Percentiles rank a stretch among this genome's conserved stretches.
Evolutionary conservation across 306 rosid genomes (phyloP).

Genomic region (Gastrolobium bilobum): DNA sequence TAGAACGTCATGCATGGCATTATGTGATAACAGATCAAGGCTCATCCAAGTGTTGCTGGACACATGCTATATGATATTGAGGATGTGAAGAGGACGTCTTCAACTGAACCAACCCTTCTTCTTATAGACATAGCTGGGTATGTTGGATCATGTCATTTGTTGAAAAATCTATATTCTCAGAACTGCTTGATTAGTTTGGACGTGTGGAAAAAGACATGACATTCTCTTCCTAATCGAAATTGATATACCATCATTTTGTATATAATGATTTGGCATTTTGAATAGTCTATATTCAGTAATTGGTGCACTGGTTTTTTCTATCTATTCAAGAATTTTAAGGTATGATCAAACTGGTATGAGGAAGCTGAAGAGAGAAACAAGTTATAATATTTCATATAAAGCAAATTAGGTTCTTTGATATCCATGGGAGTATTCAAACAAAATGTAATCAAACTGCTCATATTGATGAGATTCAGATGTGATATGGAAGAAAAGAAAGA

Average conservation of each 20-base stretch:
- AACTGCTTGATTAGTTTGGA: constrained; percentile 32
- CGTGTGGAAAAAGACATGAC: constrained; percentile 16
- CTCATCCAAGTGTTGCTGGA: constrained; percentile 92
- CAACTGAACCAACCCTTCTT: constrained; percentile 90
- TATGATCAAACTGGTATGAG: constrained; percentile 10
- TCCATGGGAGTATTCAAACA: constrained; percentile 16
- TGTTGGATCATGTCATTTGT: constrained; percentile 47
- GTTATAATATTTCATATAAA: constrained; percentile 34
- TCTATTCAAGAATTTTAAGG: constrained; percentile 31
- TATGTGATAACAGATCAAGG: constrained; percentile 70
- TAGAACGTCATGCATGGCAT: constrained; percentile 30
- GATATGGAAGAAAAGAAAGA: constrained; percentile 99
- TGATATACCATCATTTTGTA: constrained; percentile 17
- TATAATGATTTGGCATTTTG: constrained; percentile 39
- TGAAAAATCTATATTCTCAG: constrained; percentile 36
- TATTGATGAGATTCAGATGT: constrained; percentile 69
- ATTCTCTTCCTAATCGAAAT: constrained; percentile 27
- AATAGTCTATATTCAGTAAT: constrained; percentile 25
- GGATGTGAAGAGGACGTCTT: constrained; percentile 78
- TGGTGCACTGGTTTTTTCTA: background rate
- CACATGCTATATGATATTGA: constrained; percentile 86
- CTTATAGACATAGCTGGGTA: constrained; percentile 97
- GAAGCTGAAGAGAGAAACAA: constrained; percentile 27
- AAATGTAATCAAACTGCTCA: constrained; percentile 31
- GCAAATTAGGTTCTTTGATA: constrained; percentile 25